Evolutionary conservation across 768 basidiomycete genomes (phyloP).

Genomic region (Pleurotus djamor): DNA sequence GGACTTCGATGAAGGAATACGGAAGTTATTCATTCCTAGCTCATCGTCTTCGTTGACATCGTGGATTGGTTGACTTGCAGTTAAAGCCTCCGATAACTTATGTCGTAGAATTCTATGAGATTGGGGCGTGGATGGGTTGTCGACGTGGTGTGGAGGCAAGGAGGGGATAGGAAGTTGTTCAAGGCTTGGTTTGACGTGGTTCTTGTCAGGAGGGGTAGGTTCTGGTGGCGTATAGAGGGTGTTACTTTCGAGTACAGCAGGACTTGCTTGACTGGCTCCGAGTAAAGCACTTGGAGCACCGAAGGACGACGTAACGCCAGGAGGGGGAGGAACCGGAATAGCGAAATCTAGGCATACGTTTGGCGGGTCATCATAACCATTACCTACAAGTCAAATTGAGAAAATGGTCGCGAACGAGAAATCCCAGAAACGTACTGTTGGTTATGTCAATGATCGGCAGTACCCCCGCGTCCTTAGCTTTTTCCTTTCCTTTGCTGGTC

Average conservation of each 20-base stretch:
- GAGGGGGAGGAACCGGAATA: constrained; percentile 1
- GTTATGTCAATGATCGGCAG: constrained; percentile 41
- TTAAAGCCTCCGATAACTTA: neutral
- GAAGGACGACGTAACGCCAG: neutral
- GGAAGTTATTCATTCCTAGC: constrained; percentile 10
- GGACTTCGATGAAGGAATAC: constrained; percentile 59
- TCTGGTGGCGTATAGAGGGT: neutral
- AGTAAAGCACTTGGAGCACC: neutral
- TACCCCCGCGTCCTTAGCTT: constrained; percentile 17
- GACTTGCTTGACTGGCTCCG: neutral
- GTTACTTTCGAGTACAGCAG: neutral
- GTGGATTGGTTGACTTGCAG: neutral
- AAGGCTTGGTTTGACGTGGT: neutral
- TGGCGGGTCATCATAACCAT: neutral
- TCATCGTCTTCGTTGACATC: neutral
- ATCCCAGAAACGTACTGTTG: constrained; percentile 30
- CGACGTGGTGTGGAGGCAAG: neutral
- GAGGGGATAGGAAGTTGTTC: neutral
- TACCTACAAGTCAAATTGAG: neutral
- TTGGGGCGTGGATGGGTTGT: constrained; percentile 1
- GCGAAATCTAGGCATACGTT: constrained; percentile 11
- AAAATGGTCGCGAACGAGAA: neutral
- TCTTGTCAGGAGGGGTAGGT: neutral
- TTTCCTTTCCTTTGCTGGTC: constrained; percentile 15
- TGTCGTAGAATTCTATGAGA: neutral